These are phyloP conservation scores for Ophiocordyceps camponoti-saundersi DNA, from an alignment of 2,329 filamentous ascomycete species.

Conservation along the genomic window DNA sequence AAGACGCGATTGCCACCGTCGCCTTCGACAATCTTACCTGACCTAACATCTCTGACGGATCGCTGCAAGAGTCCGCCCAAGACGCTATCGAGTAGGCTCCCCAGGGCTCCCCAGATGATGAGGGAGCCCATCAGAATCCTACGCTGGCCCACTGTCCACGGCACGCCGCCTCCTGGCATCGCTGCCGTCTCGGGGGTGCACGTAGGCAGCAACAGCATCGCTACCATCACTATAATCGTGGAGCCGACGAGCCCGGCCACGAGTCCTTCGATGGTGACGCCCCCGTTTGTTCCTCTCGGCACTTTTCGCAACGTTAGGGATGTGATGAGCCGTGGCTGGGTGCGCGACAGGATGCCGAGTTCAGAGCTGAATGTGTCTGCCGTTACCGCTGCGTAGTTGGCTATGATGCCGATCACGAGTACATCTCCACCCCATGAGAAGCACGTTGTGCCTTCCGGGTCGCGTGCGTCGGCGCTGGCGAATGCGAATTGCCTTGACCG, in stretches of 20 bases:
- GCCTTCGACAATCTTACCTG: conserved; percentile 80
- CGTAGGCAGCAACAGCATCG: conserved; percentile 52
- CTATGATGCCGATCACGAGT: conserved; percentile 47
- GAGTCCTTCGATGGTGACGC: conserved; percentile 63
- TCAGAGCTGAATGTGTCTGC: conserved; percentile 94
- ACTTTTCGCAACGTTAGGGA: conserved; percentile 60
- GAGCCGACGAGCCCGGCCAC: conserved; percentile 59
- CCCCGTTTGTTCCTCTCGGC: conserved; percentile 84
- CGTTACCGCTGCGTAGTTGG: conserved; percentile 80
- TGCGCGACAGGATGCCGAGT: conserved; percentile 72
- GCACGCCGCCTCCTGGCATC: conserved; percentile 22
- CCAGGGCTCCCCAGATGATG: conserved; percentile 56
- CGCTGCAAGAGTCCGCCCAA: conserved; percentile 74
- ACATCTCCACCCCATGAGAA: conserved; percentile 46
- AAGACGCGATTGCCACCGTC: conserved; percentile 50
- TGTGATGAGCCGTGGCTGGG: conserved; percentile 69
- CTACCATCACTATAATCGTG: conserved; percentile 47
- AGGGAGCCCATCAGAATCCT: conserved; percentile 36
- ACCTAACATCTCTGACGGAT: conserved; percentile 68
- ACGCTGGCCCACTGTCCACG: conserved; percentile 31
- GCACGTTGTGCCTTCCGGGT: conserved; percentile 28
- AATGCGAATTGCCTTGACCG: conserved; percentile 25
- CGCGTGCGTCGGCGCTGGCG: conserved; percentile 12
- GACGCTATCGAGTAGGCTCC: conserved; percentile 74
- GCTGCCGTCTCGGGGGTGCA: conserved; percentile 30